Conservation (phyloP, 805 yeast genomes). For the Spathaspora boniae region DNA sequence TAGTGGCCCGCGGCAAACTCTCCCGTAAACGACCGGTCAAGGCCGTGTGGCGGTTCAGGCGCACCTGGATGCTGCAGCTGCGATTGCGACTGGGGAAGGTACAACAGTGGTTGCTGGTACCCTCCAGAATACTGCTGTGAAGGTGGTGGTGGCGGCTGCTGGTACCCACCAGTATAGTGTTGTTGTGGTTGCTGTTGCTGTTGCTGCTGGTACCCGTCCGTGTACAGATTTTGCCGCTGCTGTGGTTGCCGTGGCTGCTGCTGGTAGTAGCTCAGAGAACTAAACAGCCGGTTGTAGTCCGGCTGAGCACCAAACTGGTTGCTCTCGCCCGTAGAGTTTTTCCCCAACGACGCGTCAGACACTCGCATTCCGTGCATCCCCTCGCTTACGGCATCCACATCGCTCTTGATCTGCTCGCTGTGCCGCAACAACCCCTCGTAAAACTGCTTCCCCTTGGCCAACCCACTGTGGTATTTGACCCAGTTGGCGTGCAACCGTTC, state of each 20-base stretch:
- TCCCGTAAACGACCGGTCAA: too few species aligned
- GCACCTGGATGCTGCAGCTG: slow-evolving; percentile 2
- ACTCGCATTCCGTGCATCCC: too few species aligned
- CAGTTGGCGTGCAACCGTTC: slow-evolving; percentile 50
- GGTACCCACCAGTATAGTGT: slow-evolving; percentile 2
- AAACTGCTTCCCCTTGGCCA: slow-evolving; percentile 58
- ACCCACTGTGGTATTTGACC: slow-evolving; percentile 55
- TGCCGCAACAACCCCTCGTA: slow-evolving; percentile 50
- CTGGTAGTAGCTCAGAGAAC: slow-evolving; percentile 1
- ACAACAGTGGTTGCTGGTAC: slow-evolving; percentile 1
- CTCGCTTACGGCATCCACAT: slow-evolving; percentile 1
- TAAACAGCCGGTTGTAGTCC: too few species aligned
- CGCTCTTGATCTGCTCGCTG: slow-evolving; percentile 3
- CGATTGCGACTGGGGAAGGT: slow-evolving; percentile 2
- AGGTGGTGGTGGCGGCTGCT: slow-evolving; percentile 3
- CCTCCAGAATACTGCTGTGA: slow-evolving; percentile 4
- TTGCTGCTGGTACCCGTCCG: neutral
- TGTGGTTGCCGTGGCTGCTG: slow-evolving; percentile 6
- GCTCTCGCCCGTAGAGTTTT: too few species aligned
- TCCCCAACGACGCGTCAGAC: too few species aligned
- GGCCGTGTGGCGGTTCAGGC: neutral
- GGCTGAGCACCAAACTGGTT: too few species aligned
- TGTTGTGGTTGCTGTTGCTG: slow-evolving; percentile 8
- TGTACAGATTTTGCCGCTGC: slow-evolving; percentile 3
- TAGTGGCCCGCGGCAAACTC: neutral